Conservation (phyloP, 1,284 basidiomycete genomes). For the Ganoderma lingzhi region DNA sequence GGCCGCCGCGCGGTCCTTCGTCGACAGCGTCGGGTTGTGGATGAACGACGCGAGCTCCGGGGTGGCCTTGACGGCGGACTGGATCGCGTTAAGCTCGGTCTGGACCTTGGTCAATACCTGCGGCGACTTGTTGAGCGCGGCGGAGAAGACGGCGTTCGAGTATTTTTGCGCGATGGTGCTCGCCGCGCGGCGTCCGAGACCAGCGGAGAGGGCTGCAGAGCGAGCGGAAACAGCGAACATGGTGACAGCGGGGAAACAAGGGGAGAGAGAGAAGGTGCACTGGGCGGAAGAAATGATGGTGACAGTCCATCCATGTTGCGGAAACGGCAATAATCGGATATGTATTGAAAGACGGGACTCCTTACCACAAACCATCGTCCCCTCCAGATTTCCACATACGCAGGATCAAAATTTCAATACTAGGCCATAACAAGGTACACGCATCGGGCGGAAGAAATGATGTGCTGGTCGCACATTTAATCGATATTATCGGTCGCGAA, state of each 20-base stretch:
- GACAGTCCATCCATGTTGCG: constrained; percentile 30
- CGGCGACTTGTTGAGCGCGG: constrained; percentile 88
- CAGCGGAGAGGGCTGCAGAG: constrained; percentile 50
- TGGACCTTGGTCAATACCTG: constrained; percentile 84
- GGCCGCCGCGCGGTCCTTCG: constrained; percentile 76
- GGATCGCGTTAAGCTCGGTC: constrained; percentile 79
- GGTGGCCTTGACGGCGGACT: constrained; percentile 69
- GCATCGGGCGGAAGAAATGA: constrained; percentile 17
- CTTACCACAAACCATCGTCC: too few relatives aligned
- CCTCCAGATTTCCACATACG: too few relatives aligned
- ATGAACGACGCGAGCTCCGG: constrained; percentile 79
- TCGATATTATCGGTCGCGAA: too few relatives aligned
- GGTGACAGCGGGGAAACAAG: constrained; percentile 19
- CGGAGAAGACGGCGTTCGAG: constrained; percentile 93
- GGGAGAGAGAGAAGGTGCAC: constrained; percentile 14
- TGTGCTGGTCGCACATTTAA: constrained; percentile 28
- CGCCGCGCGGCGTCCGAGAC: constrained; percentile 70
- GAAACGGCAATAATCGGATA: constrained; percentile 26
- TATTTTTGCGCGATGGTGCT: constrained; percentile 89
- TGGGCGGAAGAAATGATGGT: constrained; percentile 18
- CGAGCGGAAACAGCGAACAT: constrained; percentile 56
- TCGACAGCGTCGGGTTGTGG: constrained; percentile 89
- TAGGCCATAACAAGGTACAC: too few relatives aligned
- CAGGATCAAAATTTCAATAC: too few relatives aligned
- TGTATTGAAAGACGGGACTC: not conserved